Conservation (phyloP, 2,329 filamentous ascomycete genomes). For the Aspergillus sojae region DNA sequence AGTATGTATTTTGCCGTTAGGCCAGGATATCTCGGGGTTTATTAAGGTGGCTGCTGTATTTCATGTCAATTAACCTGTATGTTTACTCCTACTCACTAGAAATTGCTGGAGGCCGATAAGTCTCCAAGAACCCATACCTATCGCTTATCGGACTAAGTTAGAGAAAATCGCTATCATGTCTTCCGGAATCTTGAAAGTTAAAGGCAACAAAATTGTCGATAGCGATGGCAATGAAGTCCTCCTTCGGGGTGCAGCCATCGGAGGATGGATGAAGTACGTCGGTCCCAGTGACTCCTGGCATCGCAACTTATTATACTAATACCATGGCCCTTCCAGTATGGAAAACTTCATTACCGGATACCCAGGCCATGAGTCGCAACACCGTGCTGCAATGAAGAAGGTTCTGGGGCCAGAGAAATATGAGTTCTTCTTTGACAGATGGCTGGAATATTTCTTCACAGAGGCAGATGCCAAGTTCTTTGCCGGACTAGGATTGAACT, state of each 20-base stretch:
- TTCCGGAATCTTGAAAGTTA: slow-evolving; percentile 44
- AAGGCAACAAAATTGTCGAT: slow-evolving; percentile 51
- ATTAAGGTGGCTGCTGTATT: background rate
- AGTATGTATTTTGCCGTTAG: background rate
- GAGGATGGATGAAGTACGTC: slow-evolving; percentile 48
- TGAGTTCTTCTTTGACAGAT: slow-evolving; percentile 63
- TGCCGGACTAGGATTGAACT: slow-evolving; percentile 59
- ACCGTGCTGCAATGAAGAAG: slow-evolving; percentile 56
- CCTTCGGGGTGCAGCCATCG: slow-evolving; percentile 52
- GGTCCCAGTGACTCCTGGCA: background rate
- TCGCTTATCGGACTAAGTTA: background rate
- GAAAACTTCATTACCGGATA: slow-evolving; percentile 69
- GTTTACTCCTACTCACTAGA: background rate
- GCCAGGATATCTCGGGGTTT: background rate
- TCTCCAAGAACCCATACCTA: background rate
- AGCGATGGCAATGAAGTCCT: slow-evolving; percentile 49
- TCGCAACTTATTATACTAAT: slow-evolving; percentile 15
- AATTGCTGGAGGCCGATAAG: background rate
- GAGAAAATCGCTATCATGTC: slow-evolving; percentile 24
- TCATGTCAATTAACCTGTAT: background rate
- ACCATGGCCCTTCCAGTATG: slow-evolving; percentile 41
- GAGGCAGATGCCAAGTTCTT: slow-evolving; percentile 62
- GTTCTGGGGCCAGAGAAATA: slow-evolving; percentile 60
- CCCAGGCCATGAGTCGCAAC: slow-evolving; percentile 60
- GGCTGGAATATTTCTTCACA: slow-evolving; percentile 62